Evolutionary conservation across 768 basidiomycete genomes (phyloP), one percentile per base, ranked within the genome.

Genomic region (Xerocomus spinulosus): DNA sequence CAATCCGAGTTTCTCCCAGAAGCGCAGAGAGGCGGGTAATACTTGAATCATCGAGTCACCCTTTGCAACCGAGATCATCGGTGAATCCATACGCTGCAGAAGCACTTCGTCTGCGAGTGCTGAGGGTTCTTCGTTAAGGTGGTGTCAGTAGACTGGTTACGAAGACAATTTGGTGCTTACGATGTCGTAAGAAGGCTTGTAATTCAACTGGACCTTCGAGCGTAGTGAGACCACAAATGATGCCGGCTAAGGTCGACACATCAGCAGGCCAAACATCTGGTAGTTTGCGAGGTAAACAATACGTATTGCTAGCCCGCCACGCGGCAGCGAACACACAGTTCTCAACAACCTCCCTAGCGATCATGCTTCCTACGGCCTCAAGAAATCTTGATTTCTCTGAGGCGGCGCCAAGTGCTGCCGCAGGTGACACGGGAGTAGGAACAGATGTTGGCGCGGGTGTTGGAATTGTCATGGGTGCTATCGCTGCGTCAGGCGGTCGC

Each of bases 1-100:
- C 36, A 93, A 61, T 0, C 87, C 88, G 12, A 92, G 73, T 62
- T 90, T 92, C 55, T 87, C 84, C 90, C 91, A 92, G 63, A 92
- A 92, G 2, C 83, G 75, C 20, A 92, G 60, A 0, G 88, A 84
- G 4, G 87, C 66, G 2, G 88, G 83, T 13, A 80, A 64, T 15
- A 88, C 64, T 34, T 89, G 81, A n/a, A 92, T 71, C 23, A 89
- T 65, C 4, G 79, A 74, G 30, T 83, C 82, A 3, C 79, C 78
- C 58, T 87, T 88, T 3, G 78, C 82, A 24, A 87, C 73, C 0
- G 82, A 71, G 10, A 92, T 61, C 69, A 78, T 71, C 0, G 87
- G 86, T 2, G 75, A 60, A 8, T 79, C 73, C 45, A 82, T 59
- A 2, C 57, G 57, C 26, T 65, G 58, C 32, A 74, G 33, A 28